Conservation (phyloP, 305 asterid species). For the Solanum chacoense region DNA sequence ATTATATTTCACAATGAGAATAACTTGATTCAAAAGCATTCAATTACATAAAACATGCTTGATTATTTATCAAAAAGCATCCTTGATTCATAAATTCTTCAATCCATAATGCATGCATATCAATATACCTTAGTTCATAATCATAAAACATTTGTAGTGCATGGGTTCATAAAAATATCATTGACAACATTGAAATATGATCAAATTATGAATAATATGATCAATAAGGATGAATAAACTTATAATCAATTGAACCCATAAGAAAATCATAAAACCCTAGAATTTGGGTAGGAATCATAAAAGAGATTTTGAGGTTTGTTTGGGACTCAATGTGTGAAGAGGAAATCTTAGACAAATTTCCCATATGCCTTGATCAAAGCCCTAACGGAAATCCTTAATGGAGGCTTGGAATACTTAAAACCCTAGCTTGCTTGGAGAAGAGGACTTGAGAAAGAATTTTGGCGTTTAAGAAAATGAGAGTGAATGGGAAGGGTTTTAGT, state of each 20-base stretch:
- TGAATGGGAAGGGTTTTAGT: neutral
- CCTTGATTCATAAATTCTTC: neutral
- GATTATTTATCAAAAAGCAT: neutral
- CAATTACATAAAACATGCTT: neutral
- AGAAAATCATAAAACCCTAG: neutral
- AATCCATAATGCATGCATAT: neutral
- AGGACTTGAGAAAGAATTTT: neutral
- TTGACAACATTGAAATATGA: neutral
- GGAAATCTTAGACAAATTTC: neutral
- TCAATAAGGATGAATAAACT: neutral
- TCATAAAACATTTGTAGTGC: neutral
- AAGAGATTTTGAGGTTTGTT: neutral
- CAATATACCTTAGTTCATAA: neutral
- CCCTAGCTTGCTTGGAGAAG: neutral
- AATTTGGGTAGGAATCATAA: neutral
- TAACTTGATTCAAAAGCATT: neutral
- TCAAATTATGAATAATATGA: neutral
- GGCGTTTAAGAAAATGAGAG: neutral
- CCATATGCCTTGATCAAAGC: neutral
- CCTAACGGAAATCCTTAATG: neutral
- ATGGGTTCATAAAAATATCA: neutral
- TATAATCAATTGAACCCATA: neutral
- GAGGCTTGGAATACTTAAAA: neutral
- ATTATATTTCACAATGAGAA: neutral
- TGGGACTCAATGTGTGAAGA: neutral